Evolutionary conservation across 768 basidiomycete species (phyloP), one percentile per base, ranked within the genome.

Genomic region (Pleurotus sapidus): DNA sequence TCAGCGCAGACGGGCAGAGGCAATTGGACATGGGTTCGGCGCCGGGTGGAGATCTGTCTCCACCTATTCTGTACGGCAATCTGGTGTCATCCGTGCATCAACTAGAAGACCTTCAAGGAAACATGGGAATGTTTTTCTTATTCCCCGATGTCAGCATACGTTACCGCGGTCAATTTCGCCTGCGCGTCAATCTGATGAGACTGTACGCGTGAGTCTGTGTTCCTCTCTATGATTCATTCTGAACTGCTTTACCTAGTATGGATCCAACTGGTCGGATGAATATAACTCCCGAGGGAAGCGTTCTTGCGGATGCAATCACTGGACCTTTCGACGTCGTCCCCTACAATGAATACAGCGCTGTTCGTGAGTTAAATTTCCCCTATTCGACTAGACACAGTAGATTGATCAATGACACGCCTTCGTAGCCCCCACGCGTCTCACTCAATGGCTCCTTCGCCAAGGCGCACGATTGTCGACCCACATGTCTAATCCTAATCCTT

Each of bases 101-200:
- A 49, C 75, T 94, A 64, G 84, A 88, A 60, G 91, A 96, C 69
- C 78, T 89, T 39, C 84, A 90, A 68, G 91, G 91, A 57, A 84
- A 87, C 49, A 77, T 79, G 64, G 89, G 93, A n/a, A 75, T 91
- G 46, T 95, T 90, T 70, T 95, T 97, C 65, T 72, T 94, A 55
- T 97, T 95, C 65, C 88, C 94, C 5, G 94, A 97, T 70, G 91
- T 92, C 64, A 93, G 91, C 68, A 84, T 96, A 57, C 83, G 91
- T 15, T 82, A 82, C 75, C 78, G 83, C 23, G 94, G 94, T 6
- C 81, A 78, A 15, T 97, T 87, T 73, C 83, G 84, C 65, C 77
- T 95, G 55, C 83, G 85, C 51, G 79, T 93, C 55, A 86, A 82
- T 49, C 77, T 95, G 51, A 77, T 91, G 70, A 81, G 83, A 66